These are phyloP conservation scores for Thelonectria olida DNA, from an alignment of 2,329 filamentous ascomycete species.

Conservation along the genomic window DNA sequence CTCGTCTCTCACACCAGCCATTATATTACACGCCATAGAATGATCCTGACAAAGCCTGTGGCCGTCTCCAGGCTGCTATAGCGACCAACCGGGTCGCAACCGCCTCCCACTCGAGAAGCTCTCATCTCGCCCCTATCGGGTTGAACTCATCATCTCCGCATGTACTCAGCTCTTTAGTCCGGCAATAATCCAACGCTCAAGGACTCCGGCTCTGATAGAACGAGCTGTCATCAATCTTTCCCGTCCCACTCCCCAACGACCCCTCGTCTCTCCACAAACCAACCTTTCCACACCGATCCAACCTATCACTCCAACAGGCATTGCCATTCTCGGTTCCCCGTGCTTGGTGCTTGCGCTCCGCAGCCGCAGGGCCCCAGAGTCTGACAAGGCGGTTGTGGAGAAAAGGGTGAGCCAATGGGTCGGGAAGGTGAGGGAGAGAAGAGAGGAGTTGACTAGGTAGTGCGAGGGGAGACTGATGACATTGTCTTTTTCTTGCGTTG, in stretches of 20 bases:
- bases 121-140: neutral
- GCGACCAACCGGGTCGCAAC: neutral
- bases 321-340: conserved; percentile 12
- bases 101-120: neutral
- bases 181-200: conserved; percentile 64
- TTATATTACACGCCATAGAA: neutral
- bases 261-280: neutral
- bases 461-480: conserved; percentile 9
- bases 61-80: no score
- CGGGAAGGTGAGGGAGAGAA: conserved; percentile 1
- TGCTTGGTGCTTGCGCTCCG: conserved; percentile 45
- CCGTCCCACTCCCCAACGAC: conserved; percentile 17
- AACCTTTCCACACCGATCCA: conserved; percentile 6
- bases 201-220: conserved; percentile 71
- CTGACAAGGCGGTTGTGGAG: conserved; percentile 1
- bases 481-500: conserved; percentile 64
- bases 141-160: neutral
- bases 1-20: neutral
- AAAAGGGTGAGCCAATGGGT: neutral
- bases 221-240: conserved; percentile 50
- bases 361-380: conserved; percentile 31
- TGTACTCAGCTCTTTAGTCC: conserved; percentile 74
- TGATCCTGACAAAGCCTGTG: neutral
- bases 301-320: conserved; percentile 17
- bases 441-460: neutral